Conservation (phyloP, 1,284 basidiomycete species). For the Cryptococcus neoformans region DNA sequence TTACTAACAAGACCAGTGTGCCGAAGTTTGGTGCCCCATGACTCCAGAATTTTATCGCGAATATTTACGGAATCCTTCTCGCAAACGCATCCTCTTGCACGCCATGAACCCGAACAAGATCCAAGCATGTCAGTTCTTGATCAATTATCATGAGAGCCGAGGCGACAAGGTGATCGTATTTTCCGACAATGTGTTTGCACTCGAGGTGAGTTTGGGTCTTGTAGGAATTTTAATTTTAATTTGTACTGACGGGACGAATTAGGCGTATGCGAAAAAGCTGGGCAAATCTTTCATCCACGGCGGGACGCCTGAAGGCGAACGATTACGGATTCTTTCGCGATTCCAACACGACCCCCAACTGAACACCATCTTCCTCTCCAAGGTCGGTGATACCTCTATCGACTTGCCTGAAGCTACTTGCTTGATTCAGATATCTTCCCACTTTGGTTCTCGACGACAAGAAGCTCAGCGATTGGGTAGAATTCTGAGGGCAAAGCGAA, state of each 20-base stretch:
- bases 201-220: constrained; percentile 65
- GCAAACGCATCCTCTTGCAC: constrained; percentile 94
- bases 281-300: constrained; percentile 96
- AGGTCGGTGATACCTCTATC: constrained; percentile 99
- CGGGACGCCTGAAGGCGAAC: constrained; percentile 90
- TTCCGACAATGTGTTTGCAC: constrained; percentile 95
- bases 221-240: not conserved
- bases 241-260: constrained; percentile 11
- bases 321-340: constrained; percentile 89
- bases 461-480: constrained; percentile 97
- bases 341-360: constrained; percentile 96
- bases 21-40: constrained; percentile 99
- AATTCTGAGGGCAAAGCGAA: constrained; percentile 92
- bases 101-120: constrained; percentile 99
- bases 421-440: constrained; percentile 99
- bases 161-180: constrained; percentile 99
- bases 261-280: constrained; percentile 94
- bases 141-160: constrained; percentile 95
- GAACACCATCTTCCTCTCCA: constrained; percentile 98
- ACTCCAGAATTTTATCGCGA: constrained; percentile 99
- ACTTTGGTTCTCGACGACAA: constrained; percentile 97
- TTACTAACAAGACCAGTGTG: constrained; percentile 62
- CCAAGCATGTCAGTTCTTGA: constrained; percentile 97
- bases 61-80: constrained; percentile 71
- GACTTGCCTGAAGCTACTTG: constrained; percentile 99